Conservation (phyloP, 306 rosid genomes). For the Trifolium fragiferum region DNA sequence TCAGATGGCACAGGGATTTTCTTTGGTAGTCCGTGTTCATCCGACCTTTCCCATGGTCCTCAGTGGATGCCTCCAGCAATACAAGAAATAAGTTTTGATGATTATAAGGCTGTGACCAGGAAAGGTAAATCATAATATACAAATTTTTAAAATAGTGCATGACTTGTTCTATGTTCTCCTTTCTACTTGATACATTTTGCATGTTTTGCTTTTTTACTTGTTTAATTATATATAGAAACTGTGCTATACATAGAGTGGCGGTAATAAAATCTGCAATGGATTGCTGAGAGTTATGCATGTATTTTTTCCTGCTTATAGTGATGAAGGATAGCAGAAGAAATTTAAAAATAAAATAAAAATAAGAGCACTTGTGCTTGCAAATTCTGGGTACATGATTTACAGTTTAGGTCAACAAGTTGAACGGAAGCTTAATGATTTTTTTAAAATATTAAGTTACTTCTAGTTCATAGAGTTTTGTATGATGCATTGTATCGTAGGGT, state of each 20-base stretch:
- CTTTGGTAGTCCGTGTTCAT: constrained; percentile 76
- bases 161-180: not conserved
- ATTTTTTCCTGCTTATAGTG: not conserved
- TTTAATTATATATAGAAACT: not conserved
- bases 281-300: not conserved
- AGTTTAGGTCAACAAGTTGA: constrained; percentile 6
- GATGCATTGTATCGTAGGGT: not conserved
- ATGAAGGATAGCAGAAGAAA: not conserved
- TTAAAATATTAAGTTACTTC: constrained; percentile 1
- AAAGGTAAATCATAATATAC: constrained; percentile 58
- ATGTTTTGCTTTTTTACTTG: not conserved
- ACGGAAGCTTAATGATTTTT: not conserved
- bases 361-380: not conserved
- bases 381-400: constrained; percentile 3
- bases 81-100: constrained; percentile 84
- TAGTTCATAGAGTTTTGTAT: not conserved
- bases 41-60: constrained; percentile 84
- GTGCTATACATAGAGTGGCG: constrained; percentile 5
- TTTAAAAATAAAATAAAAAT: not conserved
- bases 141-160: constrained; percentile 1
- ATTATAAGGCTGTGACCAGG: constrained; percentile 59
- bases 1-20: constrained; percentile 73
- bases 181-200: not conserved
- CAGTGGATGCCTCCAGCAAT: constrained; percentile 63
- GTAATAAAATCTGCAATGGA: not conserved